These are phyloP conservation scores for Discostella stelligera DNA, from an alignment of 352 stramenopile genomes.

Conservation along the genomic window DNA sequence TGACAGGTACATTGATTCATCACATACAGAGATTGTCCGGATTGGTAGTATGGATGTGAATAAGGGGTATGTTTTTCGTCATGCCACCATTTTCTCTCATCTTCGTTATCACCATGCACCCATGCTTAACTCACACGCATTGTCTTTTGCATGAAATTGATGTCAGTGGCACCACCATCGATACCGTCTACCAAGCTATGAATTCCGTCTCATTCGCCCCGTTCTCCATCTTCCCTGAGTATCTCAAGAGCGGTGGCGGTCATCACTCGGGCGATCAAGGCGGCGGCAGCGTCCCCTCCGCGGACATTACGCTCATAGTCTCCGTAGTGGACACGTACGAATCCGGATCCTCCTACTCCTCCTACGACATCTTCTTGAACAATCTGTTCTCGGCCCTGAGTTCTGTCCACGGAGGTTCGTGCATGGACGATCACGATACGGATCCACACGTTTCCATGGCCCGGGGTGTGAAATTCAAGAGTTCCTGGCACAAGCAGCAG, in stretches of 20 bases:
- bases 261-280: conserved; percentile 67
- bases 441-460: conserved; percentile 82
- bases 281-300: conserved; percentile 49
- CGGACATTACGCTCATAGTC: conserved; percentile 74
- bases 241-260: conserved; percentile 76
- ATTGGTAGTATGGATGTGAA: conserved; percentile 79
- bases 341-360: conserved; percentile 60
- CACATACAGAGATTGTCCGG: conserved; percentile 79
- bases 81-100: conserved; percentile 12
- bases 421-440: conserved; percentile 82
- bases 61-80: conserved; percentile 48
- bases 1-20: conserved; percentile 80
- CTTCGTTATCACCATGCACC: conserved; percentile 2
- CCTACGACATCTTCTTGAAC: conserved; percentile 77
- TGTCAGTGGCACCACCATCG: conserved; percentile 71
- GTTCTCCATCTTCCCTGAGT: conserved; percentile 77
- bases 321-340: conserved; percentile 77
- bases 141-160: conserved; percentile 4
- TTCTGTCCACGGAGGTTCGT: conserved; percentile 62
- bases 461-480: conserved; percentile 81
- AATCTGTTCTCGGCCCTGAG: conserved; percentile 76
- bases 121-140: not conserved
- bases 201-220: conserved; percentile 61
- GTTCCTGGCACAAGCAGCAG: conserved; percentile 58
- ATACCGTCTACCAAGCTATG: conserved; percentile 77